Conservation (phyloP, 176 grass and related monocot genomes). For the Triticum dicoccoides region DNA sequence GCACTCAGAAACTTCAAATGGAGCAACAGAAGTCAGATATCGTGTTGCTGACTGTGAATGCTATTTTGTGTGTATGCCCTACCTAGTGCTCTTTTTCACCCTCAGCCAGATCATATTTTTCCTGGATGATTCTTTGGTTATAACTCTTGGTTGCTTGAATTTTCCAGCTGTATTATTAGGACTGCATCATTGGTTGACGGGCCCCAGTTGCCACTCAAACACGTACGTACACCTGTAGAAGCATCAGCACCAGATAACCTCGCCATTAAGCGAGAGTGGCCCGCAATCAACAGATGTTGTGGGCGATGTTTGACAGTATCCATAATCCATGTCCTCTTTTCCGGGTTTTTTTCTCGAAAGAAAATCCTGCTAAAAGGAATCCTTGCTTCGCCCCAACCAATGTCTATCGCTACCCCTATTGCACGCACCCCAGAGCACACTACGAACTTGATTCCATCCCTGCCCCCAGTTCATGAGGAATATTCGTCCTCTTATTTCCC, state of each 20-base stretch:
- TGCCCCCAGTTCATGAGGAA: too few relatives aligned
- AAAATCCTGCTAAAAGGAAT: too few relatives aligned
- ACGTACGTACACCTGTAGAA: not conserved
- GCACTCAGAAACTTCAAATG: not conserved
- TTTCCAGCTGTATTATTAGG: not conserved
- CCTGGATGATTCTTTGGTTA: not conserved
- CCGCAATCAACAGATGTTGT: not conserved
- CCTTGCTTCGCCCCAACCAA: too few relatives aligned
- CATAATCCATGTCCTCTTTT: too few relatives aligned
- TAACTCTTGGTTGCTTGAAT: not conserved
- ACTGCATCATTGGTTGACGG: constrained; percentile 9
- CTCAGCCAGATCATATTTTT: not conserved
- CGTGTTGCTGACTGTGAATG: not conserved
- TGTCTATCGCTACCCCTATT: too few relatives aligned
- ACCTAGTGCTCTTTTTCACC: not conserved
- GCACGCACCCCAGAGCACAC: too few relatives aligned
- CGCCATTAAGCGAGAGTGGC: not conserved
- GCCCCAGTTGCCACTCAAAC: not conserved
- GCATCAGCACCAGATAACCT: not conserved
- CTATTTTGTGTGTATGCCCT: not conserved
- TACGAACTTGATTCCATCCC: too few relatives aligned
- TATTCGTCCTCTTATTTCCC: too few relatives aligned
- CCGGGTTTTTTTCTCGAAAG: too few relatives aligned
- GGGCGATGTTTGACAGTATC: not conserved
- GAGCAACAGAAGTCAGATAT: not conserved